Conservation (phyloP, 208 protist genomes). For the Porcisia hertigi region DNA sequence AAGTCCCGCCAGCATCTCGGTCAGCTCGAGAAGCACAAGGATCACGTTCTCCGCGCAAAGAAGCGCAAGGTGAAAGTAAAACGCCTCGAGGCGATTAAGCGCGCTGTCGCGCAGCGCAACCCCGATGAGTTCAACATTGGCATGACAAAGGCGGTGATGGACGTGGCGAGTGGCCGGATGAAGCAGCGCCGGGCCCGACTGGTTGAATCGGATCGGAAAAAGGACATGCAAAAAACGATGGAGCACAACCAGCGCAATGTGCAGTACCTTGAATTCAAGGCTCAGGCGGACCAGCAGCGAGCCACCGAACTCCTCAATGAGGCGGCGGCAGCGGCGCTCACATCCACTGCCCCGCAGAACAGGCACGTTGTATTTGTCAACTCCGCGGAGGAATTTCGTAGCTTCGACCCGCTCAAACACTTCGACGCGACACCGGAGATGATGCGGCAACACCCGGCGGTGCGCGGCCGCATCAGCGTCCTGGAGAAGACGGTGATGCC, state of each 20-base stretch:
- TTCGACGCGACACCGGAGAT: conserved; percentile 88
- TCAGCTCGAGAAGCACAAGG: conserved; percentile 94
- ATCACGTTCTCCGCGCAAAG: conserved; percentile 87
- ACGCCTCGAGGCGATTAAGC: conserved; percentile 75
- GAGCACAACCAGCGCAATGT: conserved; percentile 74
- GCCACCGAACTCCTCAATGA: conserved; percentile 81
- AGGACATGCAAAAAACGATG: conserved; percentile 66
- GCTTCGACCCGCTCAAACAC: conserved; percentile 74
- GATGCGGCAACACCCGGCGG: conserved; percentile 81
- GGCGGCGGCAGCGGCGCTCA: conserved; percentile 68
- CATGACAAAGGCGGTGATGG: conserved; percentile 92
- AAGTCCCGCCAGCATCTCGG: conserved; percentile 80
- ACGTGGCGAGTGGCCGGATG: conserved; percentile 84
- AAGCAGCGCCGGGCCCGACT: conserved; percentile 45
- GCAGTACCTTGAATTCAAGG: conserved; percentile 88
- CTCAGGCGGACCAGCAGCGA: conserved; percentile 57
- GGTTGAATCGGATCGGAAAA: conserved; percentile 43
- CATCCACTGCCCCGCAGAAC: conserved; percentile 63
- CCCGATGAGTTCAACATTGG: conserved; percentile 94
- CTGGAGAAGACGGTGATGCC: conserved; percentile 83
- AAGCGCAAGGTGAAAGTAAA: conserved; percentile 78
- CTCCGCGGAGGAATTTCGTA: conserved; percentile 72
- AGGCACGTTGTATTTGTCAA: conserved; percentile 89
- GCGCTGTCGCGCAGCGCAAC: conserved; percentile 88
- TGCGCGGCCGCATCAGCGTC: conserved; percentile 69